Conservation (phyloP, 225 moss, liverwort and hornwort species). For the Rhytidiadelphus loreus region DNA sequence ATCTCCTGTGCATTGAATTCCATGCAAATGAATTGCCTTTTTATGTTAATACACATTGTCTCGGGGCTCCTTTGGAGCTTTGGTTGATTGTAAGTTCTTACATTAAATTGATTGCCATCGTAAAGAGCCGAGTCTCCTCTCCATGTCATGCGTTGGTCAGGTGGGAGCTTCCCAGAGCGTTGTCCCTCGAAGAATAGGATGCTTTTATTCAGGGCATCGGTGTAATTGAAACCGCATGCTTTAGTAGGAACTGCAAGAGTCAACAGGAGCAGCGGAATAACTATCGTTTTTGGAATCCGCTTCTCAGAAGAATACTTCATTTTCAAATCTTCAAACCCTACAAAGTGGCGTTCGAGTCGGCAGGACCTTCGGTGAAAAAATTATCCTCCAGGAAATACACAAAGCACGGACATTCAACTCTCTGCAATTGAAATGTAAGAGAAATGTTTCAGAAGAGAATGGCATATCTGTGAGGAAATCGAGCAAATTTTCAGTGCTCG, state of each 20-base stretch:
- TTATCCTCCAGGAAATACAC: neutral
- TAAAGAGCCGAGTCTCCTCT: constrained; percentile 23
- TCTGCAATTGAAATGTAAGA: neutral
- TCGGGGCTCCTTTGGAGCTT: neutral
- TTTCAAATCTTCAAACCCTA: neutral
- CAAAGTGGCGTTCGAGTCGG: neutral
- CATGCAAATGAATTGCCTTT: neutral
- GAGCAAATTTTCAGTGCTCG: neutral
- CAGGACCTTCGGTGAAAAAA: neutral
- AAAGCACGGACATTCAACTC: neutral
- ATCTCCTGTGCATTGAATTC: neutral
- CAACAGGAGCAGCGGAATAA: neutral
- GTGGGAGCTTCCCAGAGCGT: constrained; percentile 28
- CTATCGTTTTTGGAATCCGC: neutral
- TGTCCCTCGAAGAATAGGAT: constrained; percentile 36
- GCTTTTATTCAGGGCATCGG: constrained; percentile 21
- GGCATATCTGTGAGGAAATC: neutral
- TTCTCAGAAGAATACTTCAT: neutral
- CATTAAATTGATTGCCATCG: constrained; percentile 7
- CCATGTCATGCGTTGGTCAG: constrained; percentile 32
- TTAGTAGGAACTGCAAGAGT: neutral
- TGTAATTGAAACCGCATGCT: constrained; percentile 17
- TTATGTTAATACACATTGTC: neutral
- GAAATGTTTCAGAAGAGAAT: neutral
- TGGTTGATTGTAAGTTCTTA: neutral